phyloP scores from a whole-genome alignment of 768 basidiomycete genomes.

The Dacryopinax primogenitus region DNA sequence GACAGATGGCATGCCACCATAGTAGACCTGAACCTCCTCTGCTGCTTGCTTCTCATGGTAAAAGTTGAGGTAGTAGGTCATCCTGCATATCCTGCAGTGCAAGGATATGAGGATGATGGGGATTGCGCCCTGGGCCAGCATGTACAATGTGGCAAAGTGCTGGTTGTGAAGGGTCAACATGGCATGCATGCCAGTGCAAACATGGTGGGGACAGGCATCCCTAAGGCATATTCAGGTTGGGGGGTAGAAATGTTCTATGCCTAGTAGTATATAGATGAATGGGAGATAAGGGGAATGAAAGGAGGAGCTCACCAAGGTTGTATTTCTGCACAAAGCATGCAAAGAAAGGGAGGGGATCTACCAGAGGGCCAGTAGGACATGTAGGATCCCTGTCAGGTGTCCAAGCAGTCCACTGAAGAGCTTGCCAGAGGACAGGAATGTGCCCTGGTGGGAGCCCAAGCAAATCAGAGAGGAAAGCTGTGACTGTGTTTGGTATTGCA shows the following conservation, averaged over 20 bases:
- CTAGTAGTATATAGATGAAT: background rate
- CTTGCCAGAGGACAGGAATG: no score
- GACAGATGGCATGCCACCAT: background rate
- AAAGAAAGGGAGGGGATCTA: background rate
- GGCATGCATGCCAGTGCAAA: background rate
- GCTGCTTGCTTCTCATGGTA: background rate
- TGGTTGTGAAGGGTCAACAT: background rate
- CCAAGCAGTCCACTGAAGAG: no score
- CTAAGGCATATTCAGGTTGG: background rate
- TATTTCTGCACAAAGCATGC: background rate
- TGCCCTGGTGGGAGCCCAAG: no score
- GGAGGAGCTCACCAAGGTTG: background rate
- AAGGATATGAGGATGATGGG: background rate
- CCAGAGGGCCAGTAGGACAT: no score
- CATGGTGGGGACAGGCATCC: background rate
- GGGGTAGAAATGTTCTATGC: no score
- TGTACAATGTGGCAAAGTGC: background rate
- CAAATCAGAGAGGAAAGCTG: no score
- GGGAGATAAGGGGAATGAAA: background rate
- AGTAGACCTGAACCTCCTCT: background rate
- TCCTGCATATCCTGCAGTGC: background rate
- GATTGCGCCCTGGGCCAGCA: background rate
- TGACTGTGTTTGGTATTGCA: no score
- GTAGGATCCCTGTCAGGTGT: no score
- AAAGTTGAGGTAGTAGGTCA: background rate